Percentiles rank a stretch among this genome's conserved stretches.
Conservation (phyloP, 345 rosid genomes). For the Limnanthes douglasii region DNA sequence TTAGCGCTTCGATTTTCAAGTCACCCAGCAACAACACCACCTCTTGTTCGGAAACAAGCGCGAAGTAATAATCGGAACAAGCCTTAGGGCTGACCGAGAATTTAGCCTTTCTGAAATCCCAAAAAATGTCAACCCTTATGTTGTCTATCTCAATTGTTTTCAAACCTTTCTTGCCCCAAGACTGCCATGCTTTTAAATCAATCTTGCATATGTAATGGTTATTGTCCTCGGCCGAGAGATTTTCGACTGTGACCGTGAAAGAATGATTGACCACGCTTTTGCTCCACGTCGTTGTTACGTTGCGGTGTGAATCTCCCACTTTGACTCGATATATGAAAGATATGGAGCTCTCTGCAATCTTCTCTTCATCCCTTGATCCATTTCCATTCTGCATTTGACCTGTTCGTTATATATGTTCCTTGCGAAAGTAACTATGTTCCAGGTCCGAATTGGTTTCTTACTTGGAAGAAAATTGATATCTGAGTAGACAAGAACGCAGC, state of each 20-base stretch:
- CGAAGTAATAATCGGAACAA: conserved; percentile 41
- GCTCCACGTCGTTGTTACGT: conserved; percentile 41
- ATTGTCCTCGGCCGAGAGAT: conserved; percentile 16
- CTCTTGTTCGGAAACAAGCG: conserved; percentile 28
- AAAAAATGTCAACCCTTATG: conserved; percentile 30
- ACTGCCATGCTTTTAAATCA: conserved; percentile 46
- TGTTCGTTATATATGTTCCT: no score
- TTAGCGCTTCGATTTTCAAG: conserved; percentile 32
- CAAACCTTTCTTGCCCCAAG: conserved; percentile 66
- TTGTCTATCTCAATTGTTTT: conserved; percentile 35
- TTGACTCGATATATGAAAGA: conserved; percentile 31
- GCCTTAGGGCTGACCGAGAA: conserved; percentile 49
- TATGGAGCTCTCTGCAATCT: no score
- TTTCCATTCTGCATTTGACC: no score
- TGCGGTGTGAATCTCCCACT: conserved; percentile 19
- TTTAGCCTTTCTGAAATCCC: conserved; percentile 64
- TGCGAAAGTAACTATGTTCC: no score
- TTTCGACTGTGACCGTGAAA: conserved; percentile 30
- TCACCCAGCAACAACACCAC: conserved; percentile 42
- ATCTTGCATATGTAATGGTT: conserved; percentile 34
- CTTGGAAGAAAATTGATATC: no score
- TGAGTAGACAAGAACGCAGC: no score
- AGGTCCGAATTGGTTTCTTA: no score
- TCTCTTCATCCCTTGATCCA: no score
- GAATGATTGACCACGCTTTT: conserved; percentile 29